These are phyloP conservation scores for Arabidopsis suecica DNA, from an alignment of 345 rosid species.

Conservation along the genomic window DNA sequence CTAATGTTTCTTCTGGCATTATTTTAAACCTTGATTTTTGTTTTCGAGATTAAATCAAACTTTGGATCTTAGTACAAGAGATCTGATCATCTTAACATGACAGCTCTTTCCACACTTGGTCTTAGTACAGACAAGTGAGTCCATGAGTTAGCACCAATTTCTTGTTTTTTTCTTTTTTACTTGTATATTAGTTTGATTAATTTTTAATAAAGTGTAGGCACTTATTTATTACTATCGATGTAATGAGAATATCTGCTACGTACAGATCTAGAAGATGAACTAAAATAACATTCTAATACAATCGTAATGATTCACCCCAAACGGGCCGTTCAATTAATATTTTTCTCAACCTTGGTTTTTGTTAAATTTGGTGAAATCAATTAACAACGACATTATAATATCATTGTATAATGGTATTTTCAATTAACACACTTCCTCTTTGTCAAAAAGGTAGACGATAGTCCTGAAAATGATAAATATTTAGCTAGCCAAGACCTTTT, in stretches of 20 bases:
- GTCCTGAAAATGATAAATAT: neutral
- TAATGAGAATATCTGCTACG: neutral
- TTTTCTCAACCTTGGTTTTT: constrained; percentile 6
- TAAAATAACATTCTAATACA: constrained; percentile 1
- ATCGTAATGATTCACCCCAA: constrained; percentile 5
- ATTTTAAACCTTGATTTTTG: neutral
- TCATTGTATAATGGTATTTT: neutral
- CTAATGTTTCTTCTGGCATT: neutral
- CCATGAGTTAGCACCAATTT: constrained; percentile 11
- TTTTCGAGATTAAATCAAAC: neutral
- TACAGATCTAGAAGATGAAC: constrained; percentile 24
- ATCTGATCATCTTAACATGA: constrained; percentile 16
- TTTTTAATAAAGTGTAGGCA: neutral
- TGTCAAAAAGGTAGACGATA: neutral
- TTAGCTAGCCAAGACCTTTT: neutral
- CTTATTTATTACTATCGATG: neutral
- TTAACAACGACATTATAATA: constrained; percentile 9
- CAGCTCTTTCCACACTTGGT: constrained; percentile 13
- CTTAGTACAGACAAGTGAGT: neutral
- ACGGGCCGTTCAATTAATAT: neutral
- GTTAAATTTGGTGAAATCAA: neutral
- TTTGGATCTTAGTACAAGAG: constrained; percentile 7
- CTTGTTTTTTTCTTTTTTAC: neutral
- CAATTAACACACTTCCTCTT: neutral
- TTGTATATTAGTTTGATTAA: constrained; percentile 4